Base-by-base conservation (phyloP, 495 filamentous ascomycete species). In the Hyaloscypha variabilis region DNA sequence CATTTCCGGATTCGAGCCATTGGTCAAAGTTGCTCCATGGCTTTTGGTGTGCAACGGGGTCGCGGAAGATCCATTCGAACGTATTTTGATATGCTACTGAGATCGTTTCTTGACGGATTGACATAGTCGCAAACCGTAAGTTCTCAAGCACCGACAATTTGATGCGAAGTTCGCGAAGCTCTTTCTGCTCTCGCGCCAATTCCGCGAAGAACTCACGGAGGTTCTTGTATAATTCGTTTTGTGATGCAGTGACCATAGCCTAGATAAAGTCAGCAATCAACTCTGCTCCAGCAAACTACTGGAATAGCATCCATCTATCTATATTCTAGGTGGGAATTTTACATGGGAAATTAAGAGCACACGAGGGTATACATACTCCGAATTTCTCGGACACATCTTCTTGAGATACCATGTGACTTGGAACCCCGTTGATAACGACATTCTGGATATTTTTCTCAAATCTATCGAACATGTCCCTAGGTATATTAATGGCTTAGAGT, bases 31-130 rank as follows among this genome's bases (percentile, higher is more conserved):
- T 60, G 21, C 36, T 46, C 54, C 63, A 56, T 14, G 49, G 23
- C 28, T 67, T 46, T 34, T 13, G 29, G 10, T 21, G 4, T 23
- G 39, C 23, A 21, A 31, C 10, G 14, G 21, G 23, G 4, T 52
- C n/a, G 17, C 23, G 17, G 58, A 70, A 70, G 54, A 72, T 69
- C 74, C 74, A 76, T 23, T 69, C 67, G 59, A 76, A 74, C 2
- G 74, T 74, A 14, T 70, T 60, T 10, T 36, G 30, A 34, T 73
- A 59, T 1, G 70, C 71, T 46, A 58, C 63, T 26, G 56, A 34
- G 19, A 75, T 64, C 11, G 58, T 59, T 28, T 70, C 65, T 29
- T 72, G 62, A 11, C 73, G 69, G 25, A 68, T 64, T 14, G 49
- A 24, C 63, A 75, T 73, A 10, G 67, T 53, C 6, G 60, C 52